These are phyloP conservation scores for Aspergillus udagawae DNA, from an alignment of 2,329 filamentous ascomycete species.

Conservation along the genomic window DNA sequence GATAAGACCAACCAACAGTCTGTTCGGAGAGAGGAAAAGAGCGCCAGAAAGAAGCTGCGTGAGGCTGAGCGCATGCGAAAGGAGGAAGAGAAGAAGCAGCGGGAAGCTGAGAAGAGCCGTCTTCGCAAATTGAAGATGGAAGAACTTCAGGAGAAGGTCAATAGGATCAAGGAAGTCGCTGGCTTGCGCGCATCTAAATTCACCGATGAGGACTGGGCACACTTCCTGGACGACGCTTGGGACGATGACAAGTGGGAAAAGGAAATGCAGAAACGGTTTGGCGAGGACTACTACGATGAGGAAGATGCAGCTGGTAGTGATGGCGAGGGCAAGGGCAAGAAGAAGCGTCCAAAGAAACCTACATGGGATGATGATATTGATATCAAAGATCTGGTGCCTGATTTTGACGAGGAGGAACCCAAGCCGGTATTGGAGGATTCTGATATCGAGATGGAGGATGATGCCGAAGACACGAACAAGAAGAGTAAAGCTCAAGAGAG, in stretches of 20 bases:
- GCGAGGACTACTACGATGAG: conserved; percentile 82
- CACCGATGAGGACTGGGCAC: conserved; percentile 75
- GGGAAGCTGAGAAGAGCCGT: conserved; percentile 75
- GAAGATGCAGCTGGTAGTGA: conserved; percentile 53
- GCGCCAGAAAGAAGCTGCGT: conserved; percentile 69
- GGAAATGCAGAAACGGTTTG: conserved; percentile 85
- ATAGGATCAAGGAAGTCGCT: conserved; percentile 83
- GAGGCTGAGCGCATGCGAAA: conserved; percentile 73
- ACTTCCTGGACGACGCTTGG: conserved; percentile 82
- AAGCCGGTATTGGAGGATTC: conserved; percentile 54
- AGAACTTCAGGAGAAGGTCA: conserved; percentile 80
- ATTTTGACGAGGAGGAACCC: conserved; percentile 74
- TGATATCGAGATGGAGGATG: conserved; percentile 47
- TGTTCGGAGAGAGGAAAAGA: conserved; percentile 79
- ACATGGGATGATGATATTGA: conserved; percentile 97
- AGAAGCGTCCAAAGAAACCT: conserved; percentile 71
- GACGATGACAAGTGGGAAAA: conserved; percentile 85
- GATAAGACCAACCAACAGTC: conserved; percentile 77
- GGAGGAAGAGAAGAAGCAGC: conserved; percentile 71
- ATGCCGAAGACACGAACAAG: conserved; percentile 39
- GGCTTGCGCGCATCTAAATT: conserved; percentile 66
- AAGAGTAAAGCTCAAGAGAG: conserved; percentile 48
- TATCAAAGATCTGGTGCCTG: conserved; percentile 85
- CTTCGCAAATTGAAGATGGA: conserved; percentile 86
- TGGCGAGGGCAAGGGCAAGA: conserved; percentile 44